Base-by-base conservation (phyloP, 139 green algal genomes). In the Limnomonas spitsbergensis region DNA sequence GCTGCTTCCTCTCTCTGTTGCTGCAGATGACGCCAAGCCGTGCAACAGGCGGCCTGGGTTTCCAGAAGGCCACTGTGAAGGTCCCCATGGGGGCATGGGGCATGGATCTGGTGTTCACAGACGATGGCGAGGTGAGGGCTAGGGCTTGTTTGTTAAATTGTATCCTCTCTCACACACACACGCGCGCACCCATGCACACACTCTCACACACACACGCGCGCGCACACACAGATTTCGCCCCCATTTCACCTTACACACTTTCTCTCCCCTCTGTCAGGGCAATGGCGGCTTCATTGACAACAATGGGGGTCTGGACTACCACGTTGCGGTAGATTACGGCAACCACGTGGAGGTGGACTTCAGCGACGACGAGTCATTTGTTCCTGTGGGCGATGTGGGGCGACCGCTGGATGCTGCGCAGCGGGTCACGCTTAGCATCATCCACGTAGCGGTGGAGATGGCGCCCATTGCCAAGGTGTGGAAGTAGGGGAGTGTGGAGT, bases 381-480 rank as follows among this genome's bases (percentile, higher is more conserved):
- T 71, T 38, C 61, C 61, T 38, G n/a, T n/a, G n/a, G n/a, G n/a
- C n/a, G n/a, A n/a, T n/a, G n/a, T n/a, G n/a, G n/a, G n/a, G n/a
- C n/a, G n/a, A n/a, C 14, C 14, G 47, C 47, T 14, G 47, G 47
- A 61, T 20, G 20, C 14, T 61, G 47, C 20, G 14, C 14, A 61
- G 47, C 14, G 47, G 47, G 20, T 61, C 14, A 61, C 47, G 20
- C 47, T 61, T 4, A 37, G 14, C 7, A 20, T 70, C 7, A 87
- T 94, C 7, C 96, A 99, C 84, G 84, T 99, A 2, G 90, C 95
- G 2, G 91, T 98, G 1, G 96, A 99, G 87, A 99, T 99, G 96
- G 96, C 96, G 40, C 96, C 96, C 38, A 97, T 99, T 77, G 94
- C 94, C 35, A 99, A 99, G 92, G 94, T 91, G 40, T 1, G n/a